These are phyloP conservation scores for Termitomyces sp. DNA, from an alignment of 768 basidiomycete species.

Conservation along the genomic window DNA sequence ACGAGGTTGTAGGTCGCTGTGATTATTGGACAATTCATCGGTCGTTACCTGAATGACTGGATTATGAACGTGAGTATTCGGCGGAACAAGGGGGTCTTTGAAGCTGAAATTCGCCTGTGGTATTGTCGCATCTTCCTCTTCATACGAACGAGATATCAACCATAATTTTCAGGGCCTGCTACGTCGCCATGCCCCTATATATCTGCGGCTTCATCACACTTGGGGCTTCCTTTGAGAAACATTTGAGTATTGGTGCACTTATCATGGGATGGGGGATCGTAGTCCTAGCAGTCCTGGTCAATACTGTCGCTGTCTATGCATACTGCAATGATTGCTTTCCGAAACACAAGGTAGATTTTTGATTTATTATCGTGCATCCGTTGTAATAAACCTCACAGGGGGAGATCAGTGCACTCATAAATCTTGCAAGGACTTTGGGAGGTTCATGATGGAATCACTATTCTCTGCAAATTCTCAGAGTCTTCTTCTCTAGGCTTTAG, in stretches of 20 bases:
- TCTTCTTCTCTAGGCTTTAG: conserved; percentile 30
- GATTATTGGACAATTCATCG: conserved; percentile 30
- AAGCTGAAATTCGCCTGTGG: conserved; percentile 46
- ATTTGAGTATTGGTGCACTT: conserved; percentile 38
- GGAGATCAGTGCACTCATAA: conserved; percentile 52
- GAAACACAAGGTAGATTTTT: conserved; percentile 27
- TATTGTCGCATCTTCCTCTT: conserved; percentile 9
- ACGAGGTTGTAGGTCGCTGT: conserved; percentile 23
- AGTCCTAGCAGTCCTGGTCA: conserved; percentile 42
- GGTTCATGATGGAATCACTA: conserved; percentile 18
- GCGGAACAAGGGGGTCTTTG: conserved; percentile 34
- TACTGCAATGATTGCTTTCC: conserved; percentile 49
- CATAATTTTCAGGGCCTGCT: conserved; percentile 38
- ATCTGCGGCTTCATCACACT: conserved; percentile 48
- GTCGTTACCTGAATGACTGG: conserved; percentile 32
- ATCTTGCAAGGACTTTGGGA: conserved; percentile 44
- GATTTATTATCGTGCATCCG: not conserved
- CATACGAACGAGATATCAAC: not conserved
- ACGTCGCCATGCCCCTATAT: conserved; percentile 47
- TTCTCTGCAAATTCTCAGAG: not conserved
- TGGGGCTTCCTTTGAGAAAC: conserved; percentile 44
- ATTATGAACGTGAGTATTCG: conserved; percentile 26
- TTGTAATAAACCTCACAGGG: conserved; percentile 24
- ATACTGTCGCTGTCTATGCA: conserved; percentile 50
- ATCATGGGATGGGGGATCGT: conserved; percentile 60